phyloP scores from a whole-genome alignment of 345 rosid species.

The Sisymbrium irio region DNA sequence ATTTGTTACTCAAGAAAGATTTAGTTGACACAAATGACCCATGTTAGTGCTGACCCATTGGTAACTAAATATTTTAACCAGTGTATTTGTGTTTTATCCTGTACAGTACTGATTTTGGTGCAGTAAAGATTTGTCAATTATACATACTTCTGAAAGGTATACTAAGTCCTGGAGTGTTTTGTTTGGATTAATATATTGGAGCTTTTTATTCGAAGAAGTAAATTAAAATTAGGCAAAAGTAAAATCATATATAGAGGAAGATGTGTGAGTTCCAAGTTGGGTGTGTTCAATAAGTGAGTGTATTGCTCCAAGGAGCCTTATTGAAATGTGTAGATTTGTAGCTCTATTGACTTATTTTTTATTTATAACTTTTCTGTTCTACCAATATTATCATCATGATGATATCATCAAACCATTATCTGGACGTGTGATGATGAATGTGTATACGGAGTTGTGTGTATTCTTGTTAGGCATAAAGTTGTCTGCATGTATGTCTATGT shows the following conservation, averaged over 20 bases:
- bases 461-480: constrained; percentile 6
- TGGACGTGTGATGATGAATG: constrained; percentile 5
- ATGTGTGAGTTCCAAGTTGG: constrained; percentile 30
- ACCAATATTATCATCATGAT: not conserved
- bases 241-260: not conserved
- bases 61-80: not conserved
- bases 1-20: constrained; percentile 4
- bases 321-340: constrained; percentile 29
- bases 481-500: constrained; percentile 16
- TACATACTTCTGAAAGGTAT: not conserved
- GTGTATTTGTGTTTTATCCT: not conserved
- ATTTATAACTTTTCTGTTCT: not conserved
- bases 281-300: constrained; percentile 19
- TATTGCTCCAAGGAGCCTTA: constrained; percentile 22
- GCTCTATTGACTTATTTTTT: not conserved
- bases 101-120: not conserved
- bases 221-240: not conserved
- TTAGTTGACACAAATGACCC: constrained; percentile 11
- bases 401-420: constrained; percentile 10
- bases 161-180: not conserved
- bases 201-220: not conserved
- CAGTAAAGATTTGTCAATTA: not conserved
- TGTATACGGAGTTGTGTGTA: constrained; percentile 3
- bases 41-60: not conserved
- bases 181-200: not conserved